Conservation (phyloP, 139 green algal species). For the Chara braunii region DNA sequence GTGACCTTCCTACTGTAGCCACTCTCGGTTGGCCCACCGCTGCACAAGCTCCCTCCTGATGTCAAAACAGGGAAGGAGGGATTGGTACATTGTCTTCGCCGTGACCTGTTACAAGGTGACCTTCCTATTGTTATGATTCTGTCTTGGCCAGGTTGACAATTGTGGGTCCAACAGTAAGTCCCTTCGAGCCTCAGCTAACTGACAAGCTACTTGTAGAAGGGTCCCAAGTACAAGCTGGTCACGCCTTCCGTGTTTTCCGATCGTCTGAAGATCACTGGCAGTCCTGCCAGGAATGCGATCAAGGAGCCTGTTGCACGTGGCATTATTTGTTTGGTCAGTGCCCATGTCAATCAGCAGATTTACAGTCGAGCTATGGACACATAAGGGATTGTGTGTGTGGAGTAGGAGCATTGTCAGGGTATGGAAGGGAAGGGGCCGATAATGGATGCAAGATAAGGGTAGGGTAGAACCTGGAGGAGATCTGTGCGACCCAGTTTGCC, state of each 20-base stretch:
- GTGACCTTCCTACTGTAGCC: no score
- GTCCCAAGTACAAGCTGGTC: conserved; percentile 99
- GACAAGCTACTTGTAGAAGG: conserved; percentile 94
- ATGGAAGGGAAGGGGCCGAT: neutral
- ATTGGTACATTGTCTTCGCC: no score
- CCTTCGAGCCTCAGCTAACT: no score
- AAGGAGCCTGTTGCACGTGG: conserved; percentile 74
- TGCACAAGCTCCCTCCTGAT: no score
- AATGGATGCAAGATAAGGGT: no score
- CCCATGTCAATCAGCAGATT: conserved; percentile 75
- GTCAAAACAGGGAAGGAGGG: no score
- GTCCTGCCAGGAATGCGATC: conserved; percentile 24
- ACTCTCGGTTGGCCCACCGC: no score
- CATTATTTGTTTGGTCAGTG: conserved; percentile 74
- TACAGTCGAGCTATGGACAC: conserved; percentile 82
- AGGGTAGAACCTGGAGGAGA: no score
- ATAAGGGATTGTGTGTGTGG: conserved; percentile 3
- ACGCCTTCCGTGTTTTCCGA: conserved; percentile 85
- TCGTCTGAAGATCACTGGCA: conserved; percentile 46
- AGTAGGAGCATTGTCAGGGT: neutral
- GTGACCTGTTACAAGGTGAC: no score
- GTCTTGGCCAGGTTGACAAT: no score
- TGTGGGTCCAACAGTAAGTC: no score
- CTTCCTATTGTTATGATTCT: no score
- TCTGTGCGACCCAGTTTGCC: neutral